Evolutionary conservation across 805 yeast genomes (phyloP), one percentile per base, ranked within the genome.

Genomic region (Dipodascopsis tothii): DNA sequence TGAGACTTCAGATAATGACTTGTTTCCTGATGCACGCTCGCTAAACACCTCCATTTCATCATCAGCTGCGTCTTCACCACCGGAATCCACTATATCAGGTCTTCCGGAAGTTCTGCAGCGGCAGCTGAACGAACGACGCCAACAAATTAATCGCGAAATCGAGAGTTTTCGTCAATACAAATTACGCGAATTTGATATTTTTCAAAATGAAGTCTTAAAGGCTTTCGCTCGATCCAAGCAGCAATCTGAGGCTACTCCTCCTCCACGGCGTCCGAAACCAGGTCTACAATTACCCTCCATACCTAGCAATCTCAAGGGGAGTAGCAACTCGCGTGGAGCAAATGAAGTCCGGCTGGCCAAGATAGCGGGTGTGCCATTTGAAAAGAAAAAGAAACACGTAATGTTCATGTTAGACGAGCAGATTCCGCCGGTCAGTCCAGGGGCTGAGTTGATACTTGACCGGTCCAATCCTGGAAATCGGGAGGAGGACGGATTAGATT

Each of bases 361-460:
- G 9, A 14, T 25, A 25, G 30, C 30, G 11, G 30, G 30, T 9
- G 14, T 25, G 30, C 9, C 9, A 25, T 9, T 14, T 25, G 30
- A 25, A 14, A 25, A 25, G 14, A 25, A 25, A 14, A 48, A 46
- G 43, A 48, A 48, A 21, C 39, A 37, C 19, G 52, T 48, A 9
- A 48, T 40, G 51, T 48, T 48, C 35, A 36, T 21, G 36, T 19
- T 48, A 25, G 38, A 30, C 16, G 48, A 48, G 19, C 45, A 48
- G 21, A 27, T 40, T 7, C 41, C 51, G 16, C 52, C 51, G 11
- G 52, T 48, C 17, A 47, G 52, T 19, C 52, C 52, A 17, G 45
- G 38, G 7, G 38, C 50, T 16, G 52, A 48, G 25, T n/a, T 48
- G 5, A 16, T 39, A 18, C n/a, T 45, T 33, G 21, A 34, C 32